Percentiles rank a stretch among this genome's conserved stretches.
Evolutionary conservation across 305 asterid species (phyloP).

Genomic region (Rubia tinctorum): DNA sequence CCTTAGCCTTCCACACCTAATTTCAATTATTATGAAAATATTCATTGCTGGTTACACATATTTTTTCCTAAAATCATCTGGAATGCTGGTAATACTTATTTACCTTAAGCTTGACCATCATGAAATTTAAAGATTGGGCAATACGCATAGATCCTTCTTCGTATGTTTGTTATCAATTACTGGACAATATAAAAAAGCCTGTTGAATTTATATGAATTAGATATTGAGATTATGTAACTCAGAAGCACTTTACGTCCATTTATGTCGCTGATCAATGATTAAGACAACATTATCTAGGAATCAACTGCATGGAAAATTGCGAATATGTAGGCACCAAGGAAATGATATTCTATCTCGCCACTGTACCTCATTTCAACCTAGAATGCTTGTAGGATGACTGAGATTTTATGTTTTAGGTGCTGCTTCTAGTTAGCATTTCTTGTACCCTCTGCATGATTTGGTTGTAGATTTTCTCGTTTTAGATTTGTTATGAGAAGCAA

Average conservation of each 20-base stretch:
- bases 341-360: not conserved
- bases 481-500: conserved; percentile 2
- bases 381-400: not conserved
- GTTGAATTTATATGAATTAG: not conserved
- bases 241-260: not conserved
- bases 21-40: not conserved
- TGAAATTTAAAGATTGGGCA: not conserved
- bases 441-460: not conserved
- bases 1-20: not conserved
- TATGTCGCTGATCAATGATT: not conserved
- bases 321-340: too few relatives aligned
- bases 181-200: not conserved
- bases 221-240: not conserved
- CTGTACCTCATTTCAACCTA: not conserved
- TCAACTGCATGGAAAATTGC: not conserved
- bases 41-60: not conserved
- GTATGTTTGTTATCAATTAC: not conserved
- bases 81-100: not conserved
- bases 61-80: not conserved
- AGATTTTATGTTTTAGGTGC: not conserved
- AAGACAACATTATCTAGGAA: not conserved
- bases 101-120: not conserved
- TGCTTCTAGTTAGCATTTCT: not conserved
- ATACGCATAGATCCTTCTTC: not conserved
- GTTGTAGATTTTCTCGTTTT: not conserved